phyloP scores from a whole-genome alignment of 805 yeast species.

The Vanderwaltozyma polyspora region DNA sequence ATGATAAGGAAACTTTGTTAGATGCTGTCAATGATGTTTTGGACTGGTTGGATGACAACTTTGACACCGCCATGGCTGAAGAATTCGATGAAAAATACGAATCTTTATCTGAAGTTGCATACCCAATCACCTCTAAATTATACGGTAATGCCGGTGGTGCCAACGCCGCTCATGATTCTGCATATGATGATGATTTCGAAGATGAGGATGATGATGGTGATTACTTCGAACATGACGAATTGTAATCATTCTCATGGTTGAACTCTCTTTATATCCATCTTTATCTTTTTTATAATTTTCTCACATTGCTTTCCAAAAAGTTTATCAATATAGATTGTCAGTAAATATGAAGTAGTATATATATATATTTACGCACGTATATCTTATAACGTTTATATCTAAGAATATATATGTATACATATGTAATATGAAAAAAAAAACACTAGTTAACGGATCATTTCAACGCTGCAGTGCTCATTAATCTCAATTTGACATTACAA shows the following conservation, averaged over 20 bases:
- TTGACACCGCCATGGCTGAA: constrained; percentile 78
- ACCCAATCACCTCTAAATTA: constrained; percentile 86
- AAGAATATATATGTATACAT: neutral
- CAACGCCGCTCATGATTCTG: constrained; percentile 23
- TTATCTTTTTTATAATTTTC: no score
- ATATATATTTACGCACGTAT: neutral
- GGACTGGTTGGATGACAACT: constrained; percentile 81
- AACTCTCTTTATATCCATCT: no score
- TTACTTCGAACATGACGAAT: constrained; percentile 61
- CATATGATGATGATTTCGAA: constrained; percentile 36
- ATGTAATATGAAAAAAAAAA: no score
- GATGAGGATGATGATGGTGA: constrained; percentile 47
- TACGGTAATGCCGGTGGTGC: constrained; percentile 42
- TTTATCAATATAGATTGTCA: no score
- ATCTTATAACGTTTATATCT: no score
- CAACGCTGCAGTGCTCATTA: no score
- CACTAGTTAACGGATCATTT: no score
- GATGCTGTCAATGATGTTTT: constrained; percentile 82
- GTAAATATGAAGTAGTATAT: no score
- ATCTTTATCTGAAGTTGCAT: constrained; percentile 66
- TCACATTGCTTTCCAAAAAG: no score
- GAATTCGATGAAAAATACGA: constrained; percentile 90
- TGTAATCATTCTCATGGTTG: constrained; percentile 24
- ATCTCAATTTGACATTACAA: no score
- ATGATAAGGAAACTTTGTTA: constrained; percentile 77